Evolutionary conservation across 345 rosid species (phyloP).

Genomic region (Pistacia integerrima): DNA sequence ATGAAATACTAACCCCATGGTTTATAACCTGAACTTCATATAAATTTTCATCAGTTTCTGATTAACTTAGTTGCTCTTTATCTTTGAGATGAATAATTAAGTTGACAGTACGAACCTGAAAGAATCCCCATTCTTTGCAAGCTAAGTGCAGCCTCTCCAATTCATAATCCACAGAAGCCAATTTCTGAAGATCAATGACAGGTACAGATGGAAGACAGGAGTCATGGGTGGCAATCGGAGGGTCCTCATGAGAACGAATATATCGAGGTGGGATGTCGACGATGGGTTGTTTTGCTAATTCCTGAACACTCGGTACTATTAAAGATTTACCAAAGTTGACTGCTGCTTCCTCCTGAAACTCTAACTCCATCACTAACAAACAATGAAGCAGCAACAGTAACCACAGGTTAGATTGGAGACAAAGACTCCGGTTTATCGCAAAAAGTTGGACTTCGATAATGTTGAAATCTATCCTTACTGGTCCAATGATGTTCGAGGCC

Average conservation of each 20-base stretch:
- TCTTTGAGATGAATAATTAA: no score
- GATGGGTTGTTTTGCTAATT: conserved; percentile 37
- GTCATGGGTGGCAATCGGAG: neutral
- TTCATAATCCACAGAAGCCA: conserved; percentile 29
- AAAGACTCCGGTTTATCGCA: no score
- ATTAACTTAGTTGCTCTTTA: no score
- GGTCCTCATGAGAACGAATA: conserved; percentile 21
- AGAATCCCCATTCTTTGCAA: conserved; percentile 51
- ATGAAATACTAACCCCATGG: conserved; percentile 39
- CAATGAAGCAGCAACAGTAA: no score
- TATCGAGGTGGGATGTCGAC: conserved; percentile 47
- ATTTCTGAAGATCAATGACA: conserved; percentile 38
- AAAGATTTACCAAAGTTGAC: conserved; percentile 51
- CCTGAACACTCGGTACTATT: conserved; percentile 51
- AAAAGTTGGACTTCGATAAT: no score
- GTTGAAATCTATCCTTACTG: no score
- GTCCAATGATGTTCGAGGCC: no score
- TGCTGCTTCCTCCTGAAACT: neutral
- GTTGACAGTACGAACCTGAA: conserved; percentile 28
- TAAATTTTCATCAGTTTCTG: no score
- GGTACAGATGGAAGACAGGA: conserved; percentile 34
- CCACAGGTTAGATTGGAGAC: no score
- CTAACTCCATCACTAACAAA: no score
- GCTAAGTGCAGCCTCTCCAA: conserved; percentile 37
- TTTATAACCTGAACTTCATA: conserved; percentile 14